These are phyloP conservation scores for Pichia paraexigua DNA, from an alignment of 805 yeast genomes.

Conservation along the genomic window DNA sequence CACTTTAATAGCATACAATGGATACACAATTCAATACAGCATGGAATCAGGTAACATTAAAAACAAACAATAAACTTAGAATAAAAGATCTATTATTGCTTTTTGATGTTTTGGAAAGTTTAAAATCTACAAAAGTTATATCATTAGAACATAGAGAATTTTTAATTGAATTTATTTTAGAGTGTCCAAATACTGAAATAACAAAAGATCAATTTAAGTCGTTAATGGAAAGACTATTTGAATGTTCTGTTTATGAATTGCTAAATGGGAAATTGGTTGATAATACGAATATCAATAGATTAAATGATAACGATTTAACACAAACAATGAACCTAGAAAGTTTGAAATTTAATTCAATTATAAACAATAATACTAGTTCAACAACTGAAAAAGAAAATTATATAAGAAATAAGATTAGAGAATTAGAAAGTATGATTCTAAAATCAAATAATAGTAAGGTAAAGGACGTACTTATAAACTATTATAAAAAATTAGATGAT, in stretches of 20 bases:
- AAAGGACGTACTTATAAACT: constrained; percentile 6
- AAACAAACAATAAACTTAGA: neutral
- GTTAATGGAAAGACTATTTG: constrained; percentile 13
- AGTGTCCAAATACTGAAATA: constrained; percentile 8
- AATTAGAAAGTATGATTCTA: neutral
- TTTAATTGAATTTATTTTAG: constrained; percentile 13
- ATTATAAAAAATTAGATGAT: constrained; percentile 1
- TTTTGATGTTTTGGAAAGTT: constrained; percentile 12
- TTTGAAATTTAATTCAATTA: constrained; percentile 1
- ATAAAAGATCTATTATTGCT: constrained; percentile 10
- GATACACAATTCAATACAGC: constrained; percentile 1
- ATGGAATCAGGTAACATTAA: constrained; percentile 6
- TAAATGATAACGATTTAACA: constrained; percentile 3
- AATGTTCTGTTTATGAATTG: constrained; percentile 8
- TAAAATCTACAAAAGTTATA: constrained; percentile 4
- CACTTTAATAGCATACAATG: neutral
- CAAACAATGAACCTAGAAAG: constrained; percentile 6
- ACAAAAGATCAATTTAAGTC: constrained; percentile 11
- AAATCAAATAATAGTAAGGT: constrained; percentile 1
- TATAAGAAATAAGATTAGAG: neutral
- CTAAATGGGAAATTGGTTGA: constrained; percentile 1
- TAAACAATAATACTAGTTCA: neutral
- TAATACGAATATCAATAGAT: neutral
- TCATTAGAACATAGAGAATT: constrained; percentile 14
- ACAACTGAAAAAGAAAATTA: neutral